A percentile compares a stretch with the other conserved stretches of the same genome.
Conservation (phyloP, 371 early-diverging fungal genomes). For the Coemansia sp. region DNA sequence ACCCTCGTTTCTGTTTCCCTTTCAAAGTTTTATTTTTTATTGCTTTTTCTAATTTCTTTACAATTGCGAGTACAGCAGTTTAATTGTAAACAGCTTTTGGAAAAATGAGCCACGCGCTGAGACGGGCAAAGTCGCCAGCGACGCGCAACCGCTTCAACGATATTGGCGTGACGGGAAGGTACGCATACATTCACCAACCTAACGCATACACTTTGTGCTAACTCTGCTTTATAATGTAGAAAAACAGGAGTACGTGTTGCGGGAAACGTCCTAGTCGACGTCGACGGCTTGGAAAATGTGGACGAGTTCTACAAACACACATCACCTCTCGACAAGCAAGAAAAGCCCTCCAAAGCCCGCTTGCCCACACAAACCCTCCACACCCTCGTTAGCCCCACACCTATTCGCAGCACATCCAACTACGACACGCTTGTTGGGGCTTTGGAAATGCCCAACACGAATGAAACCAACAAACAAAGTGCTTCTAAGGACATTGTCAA, state of each 20-base stretch:
- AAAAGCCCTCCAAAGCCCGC: not conserved
- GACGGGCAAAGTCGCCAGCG: constrained; percentile 43
- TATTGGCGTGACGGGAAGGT: constrained; percentile 42
- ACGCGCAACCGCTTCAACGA: constrained; percentile 46
- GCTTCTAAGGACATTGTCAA: constrained; percentile 4
- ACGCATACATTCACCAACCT: not conserved
- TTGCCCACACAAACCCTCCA: constrained; percentile 15
- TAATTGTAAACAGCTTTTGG: too few relatives aligned
- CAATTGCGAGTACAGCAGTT: not conserved
- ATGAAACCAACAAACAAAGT: not conserved
- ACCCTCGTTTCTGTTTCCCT: not conserved
- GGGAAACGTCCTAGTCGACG: constrained; percentile 38
- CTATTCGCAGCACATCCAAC: constrained; percentile 19
- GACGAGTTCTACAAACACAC: constrained; percentile 50
- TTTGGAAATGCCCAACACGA: constrained; percentile 21
- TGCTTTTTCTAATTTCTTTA: not conserved
- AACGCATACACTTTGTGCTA: not conserved
- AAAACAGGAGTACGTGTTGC: constrained; percentile 47
- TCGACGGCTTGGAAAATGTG: constrained; percentile 49
- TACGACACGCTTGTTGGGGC: constrained; percentile 36
- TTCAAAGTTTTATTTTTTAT: not conserved
- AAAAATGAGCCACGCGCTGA: constrained; percentile 32
- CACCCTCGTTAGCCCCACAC: constrained; percentile 37
- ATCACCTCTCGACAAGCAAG: constrained; percentile 15
- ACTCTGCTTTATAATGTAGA: constrained; percentile 15